phyloP scores from a whole-genome alignment of 176 grass and related monocot species.

The Avena atlantica region DNA sequence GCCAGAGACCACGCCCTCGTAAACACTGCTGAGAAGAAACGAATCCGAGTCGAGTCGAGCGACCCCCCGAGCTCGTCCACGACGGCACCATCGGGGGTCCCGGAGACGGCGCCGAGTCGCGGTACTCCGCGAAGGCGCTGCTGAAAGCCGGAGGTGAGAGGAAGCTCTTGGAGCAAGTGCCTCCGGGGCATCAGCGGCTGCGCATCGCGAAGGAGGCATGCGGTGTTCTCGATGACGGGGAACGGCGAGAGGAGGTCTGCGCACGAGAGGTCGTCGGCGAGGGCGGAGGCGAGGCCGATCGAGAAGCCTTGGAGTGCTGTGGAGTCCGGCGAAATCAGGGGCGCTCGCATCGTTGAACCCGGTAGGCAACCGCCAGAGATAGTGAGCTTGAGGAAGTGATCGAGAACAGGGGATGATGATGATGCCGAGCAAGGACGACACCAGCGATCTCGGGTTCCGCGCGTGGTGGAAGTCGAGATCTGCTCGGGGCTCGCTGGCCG shows the following conservation, averaged over 20 bases:
- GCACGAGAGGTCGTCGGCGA: slow-evolving; percentile 44
- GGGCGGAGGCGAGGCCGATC: slow-evolving; percentile 49
- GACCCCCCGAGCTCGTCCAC: neutral
- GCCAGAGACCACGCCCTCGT: too few relatives aligned
- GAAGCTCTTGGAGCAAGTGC: slow-evolving; percentile 25
- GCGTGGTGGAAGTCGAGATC: too few relatives aligned
- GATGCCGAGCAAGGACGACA: too few relatives aligned
- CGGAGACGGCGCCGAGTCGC: slow-evolving; percentile 37
- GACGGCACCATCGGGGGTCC: slow-evolving; percentile 33
- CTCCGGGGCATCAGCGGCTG: slow-evolving; percentile 4
- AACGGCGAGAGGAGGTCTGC: slow-evolving; percentile 83
- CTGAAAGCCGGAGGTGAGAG: slow-evolving; percentile 43
- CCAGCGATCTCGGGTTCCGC: too few relatives aligned
- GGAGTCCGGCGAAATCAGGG: too few relatives aligned
- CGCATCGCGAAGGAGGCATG: slow-evolving; percentile 63
- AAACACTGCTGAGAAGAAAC: slow-evolving; percentile 57
- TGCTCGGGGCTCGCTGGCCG: too few relatives aligned
- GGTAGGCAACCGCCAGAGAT: too few relatives aligned
- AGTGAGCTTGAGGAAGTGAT: too few relatives aligned
- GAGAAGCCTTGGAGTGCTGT: too few relatives aligned
- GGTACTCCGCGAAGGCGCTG: slow-evolving; percentile 52
- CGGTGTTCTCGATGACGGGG: slow-evolving; percentile 59
- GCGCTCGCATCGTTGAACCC: too few relatives aligned
- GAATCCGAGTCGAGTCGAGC: slow-evolving; percentile 51
- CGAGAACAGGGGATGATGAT: too few relatives aligned